Conservation (phyloP, 768 basidiomycete genomes). For the Podaxis carcinomalis region DNA sequence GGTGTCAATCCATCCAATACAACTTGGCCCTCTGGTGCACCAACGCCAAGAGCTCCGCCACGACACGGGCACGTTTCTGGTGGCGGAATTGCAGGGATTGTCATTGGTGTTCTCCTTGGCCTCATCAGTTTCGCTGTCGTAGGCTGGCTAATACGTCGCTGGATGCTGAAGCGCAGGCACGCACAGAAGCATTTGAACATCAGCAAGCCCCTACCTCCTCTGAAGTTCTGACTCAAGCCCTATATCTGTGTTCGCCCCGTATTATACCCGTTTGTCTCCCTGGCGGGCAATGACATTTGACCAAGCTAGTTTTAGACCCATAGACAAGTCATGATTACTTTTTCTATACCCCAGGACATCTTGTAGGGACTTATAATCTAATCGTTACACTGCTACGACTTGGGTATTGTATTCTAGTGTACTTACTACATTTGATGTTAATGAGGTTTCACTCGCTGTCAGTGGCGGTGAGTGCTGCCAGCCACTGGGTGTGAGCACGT, state of each 20-base stretch:
- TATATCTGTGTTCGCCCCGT: background rate
- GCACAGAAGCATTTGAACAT: constrained; percentile 18
- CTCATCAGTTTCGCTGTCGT: constrained; percentile 34
- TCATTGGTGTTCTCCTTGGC: constrained; percentile 46
- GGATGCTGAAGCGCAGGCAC: constrained; percentile 30
- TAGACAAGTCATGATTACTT: background rate
- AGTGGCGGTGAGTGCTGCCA: background rate
- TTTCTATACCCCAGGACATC: background rate
- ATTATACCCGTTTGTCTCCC: background rate
- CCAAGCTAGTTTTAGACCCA: background rate
- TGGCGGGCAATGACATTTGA: background rate
- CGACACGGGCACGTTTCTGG: background rate
- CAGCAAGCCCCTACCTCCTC: constrained; percentile 18
- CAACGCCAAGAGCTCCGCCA: background rate
- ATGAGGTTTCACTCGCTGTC: background rate
- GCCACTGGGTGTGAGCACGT: background rate
- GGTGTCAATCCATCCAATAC: constrained; percentile 43
- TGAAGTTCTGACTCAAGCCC: constrained; percentile 8
- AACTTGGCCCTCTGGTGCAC: constrained; percentile 7
- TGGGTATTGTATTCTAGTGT: background rate
- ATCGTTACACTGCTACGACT: background rate
- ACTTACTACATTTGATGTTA: background rate
- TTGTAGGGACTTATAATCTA: background rate
- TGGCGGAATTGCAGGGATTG: constrained; percentile 43
- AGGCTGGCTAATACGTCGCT: constrained; percentile 46